These are phyloP conservation scores for Thalassiosira gravida DNA, from an alignment of 352 stramenopile genomes.

Conservation along the genomic window DNA sequence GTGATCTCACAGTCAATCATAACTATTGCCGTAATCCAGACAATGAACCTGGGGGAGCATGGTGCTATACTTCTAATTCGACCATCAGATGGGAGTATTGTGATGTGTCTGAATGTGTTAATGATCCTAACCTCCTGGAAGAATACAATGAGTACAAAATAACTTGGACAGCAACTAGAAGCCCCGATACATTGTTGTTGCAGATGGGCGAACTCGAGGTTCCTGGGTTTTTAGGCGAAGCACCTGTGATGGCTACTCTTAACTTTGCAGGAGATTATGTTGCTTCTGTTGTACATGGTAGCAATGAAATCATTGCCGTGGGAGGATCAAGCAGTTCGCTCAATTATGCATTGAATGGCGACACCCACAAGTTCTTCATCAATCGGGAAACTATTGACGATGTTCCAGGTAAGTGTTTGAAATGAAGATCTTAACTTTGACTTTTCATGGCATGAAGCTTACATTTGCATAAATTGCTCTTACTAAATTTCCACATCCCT, in stretches of 20 bases:
- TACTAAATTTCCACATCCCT: not conserved
- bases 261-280: conserved; percentile 30
- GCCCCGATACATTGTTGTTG: not conserved
- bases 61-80: conserved; percentile 30
- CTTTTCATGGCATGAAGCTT: not conserved
- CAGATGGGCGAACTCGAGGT: conserved; percentile 50
- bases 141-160: conserved; percentile 55
- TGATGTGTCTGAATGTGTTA: conserved; percentile 19
- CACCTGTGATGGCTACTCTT: conserved; percentile 17
- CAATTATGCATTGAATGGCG: conserved; percentile 20
- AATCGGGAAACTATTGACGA: not conserved
- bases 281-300: conserved; percentile 16
- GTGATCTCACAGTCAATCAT: not conserved
- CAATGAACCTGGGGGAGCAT: conserved; percentile 16
- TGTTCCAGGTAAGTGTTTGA: not conserved
- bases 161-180: conserved; percentile 42
- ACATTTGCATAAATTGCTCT: not conserved
- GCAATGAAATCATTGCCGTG: conserved; percentile 2
- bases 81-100: conserved; percentile 21
- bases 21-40: conserved; percentile 52
- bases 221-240: conserved; percentile 29
- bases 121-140: conserved; percentile 23
- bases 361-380: conserved; percentile 41
- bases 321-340: conserved; percentile 17
- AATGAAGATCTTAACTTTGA: not conserved